Percentiles rank a stretch among this genome's conserved stretches.
Evolutionary conservation across 1,139 yeast genomes (phyloP).

Genomic region (Fermentozyma sake): DNA sequence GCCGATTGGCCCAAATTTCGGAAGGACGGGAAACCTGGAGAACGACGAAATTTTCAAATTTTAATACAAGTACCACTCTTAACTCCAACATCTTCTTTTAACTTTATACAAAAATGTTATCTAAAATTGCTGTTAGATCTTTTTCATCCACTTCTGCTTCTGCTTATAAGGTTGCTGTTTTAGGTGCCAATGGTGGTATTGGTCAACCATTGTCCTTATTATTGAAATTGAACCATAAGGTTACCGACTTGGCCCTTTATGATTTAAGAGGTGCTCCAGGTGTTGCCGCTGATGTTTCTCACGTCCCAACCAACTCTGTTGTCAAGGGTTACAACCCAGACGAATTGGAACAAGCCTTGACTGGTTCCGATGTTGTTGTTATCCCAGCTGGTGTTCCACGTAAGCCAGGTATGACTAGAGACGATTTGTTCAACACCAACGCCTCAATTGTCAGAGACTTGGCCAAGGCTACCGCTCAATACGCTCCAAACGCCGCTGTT

Average conservation of each 20-base stretch:
- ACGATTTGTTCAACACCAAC: constrained; percentile 88
- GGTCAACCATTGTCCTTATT: constrained; percentile 92
- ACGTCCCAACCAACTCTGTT: constrained; percentile 76
- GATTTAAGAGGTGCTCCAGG: constrained; percentile 92
- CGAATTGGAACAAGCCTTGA: constrained; percentile 55
- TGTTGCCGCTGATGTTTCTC: constrained; percentile 88
- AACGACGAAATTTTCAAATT: too few relatives aligned
- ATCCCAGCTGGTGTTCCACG: constrained; percentile 98
- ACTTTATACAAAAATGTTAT: constrained; percentile 27
- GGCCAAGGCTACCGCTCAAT: constrained; percentile 72
- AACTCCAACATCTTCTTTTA: too few relatives aligned
- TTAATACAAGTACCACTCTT: too few relatives aligned
- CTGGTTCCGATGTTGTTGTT: constrained; percentile 71
- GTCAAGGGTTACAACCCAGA: constrained; percentile 71
- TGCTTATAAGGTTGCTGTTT: constrained; percentile 70
- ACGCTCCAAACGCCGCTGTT: constrained; percentile 71
- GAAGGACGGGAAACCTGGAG: too few relatives aligned
- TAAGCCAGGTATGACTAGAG: constrained; percentile 98
- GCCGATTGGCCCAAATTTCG: too few relatives aligned
- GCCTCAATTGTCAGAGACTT: constrained; percentile 85
- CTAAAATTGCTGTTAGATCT: constrained; percentile 56
- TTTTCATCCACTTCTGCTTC: constrained; percentile 62
- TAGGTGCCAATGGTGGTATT: constrained; percentile 86
- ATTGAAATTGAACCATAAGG: constrained; percentile 61
- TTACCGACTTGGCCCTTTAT: constrained; percentile 68